These are phyloP conservation scores for Tetracladium setigerum DNA, from an alignment of 495 filamentous ascomycete species.

Conservation along the genomic window DNA sequence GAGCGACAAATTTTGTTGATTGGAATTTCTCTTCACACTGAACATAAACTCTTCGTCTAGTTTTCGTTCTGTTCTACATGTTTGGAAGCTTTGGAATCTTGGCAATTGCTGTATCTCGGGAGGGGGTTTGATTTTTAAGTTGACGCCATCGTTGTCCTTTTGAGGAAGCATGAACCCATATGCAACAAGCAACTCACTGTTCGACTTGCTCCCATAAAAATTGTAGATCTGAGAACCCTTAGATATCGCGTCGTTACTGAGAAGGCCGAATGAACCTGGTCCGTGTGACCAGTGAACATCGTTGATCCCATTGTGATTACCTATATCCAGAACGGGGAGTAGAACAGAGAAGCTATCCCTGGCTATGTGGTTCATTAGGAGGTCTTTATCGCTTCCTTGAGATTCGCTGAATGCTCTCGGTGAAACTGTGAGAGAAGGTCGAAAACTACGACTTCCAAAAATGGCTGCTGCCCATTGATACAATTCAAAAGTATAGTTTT, in stretches of 20 bases:
- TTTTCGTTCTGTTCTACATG: neutral
- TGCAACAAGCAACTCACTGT: constrained; percentile 40
- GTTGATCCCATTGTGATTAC: constrained; percentile 41
- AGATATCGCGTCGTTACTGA: constrained; percentile 5
- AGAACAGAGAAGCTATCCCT: constrained; percentile 31
- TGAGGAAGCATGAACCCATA: constrained; percentile 42
- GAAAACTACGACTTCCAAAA: constrained; percentile 46
- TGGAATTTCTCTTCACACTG: neutral
- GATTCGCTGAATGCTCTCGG: no score
- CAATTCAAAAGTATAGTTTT: constrained; percentile 30
- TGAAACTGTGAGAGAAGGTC: constrained; percentile 30
- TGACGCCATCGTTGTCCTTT: constrained; percentile 23
- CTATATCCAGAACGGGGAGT: constrained; percentile 44
- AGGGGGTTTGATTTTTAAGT: constrained; percentile 13
- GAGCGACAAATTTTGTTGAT: neutral
- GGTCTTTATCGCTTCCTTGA: constrained; percentile 7
- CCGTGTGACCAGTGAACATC: constrained; percentile 29
- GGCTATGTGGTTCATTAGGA: constrained; percentile 35
- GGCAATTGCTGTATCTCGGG: constrained; percentile 4
- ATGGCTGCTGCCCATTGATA: constrained; percentile 50
- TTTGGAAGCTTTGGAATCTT: constrained; percentile 10
- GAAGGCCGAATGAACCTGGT: constrained; percentile 15
- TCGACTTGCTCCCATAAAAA: constrained; percentile 45
- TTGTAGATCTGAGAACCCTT: constrained; percentile 39
- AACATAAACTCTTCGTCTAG: constrained; percentile 13